Base-by-base conservation (phyloP, 129 eudicot species). In the Scalesia atractyloides region DNA sequence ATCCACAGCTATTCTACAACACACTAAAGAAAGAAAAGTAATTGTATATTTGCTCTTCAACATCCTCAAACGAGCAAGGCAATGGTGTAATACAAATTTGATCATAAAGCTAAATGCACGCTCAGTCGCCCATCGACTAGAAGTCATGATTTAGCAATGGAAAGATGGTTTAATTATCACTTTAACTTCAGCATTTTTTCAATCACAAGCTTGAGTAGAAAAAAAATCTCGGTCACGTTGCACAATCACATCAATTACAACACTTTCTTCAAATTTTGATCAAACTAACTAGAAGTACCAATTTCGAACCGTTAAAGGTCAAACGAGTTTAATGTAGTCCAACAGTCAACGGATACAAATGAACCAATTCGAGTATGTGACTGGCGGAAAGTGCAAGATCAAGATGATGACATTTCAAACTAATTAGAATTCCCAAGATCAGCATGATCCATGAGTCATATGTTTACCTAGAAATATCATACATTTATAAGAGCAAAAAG, bases 311-410 rank as follows among this genome's bases (percentile, higher is more conserved):
- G 20, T 54, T 18, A 8, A 11, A 33, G 11, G 3, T 19, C 4
- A 3, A 10, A 58, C 30, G 64, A 18, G 30, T 54, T 56, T 56
- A 2, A 57, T 57, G 22, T 57, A 19, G 5, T 18, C 61, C 1
- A 4, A 8, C 5, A 56, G 34, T 56, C 34, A 2, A 57, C 11
- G 15, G 1, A 19, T 18, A 54, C 13, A 54, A 1, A 22, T 11
- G 63, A 56, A 20, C 63, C 63, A 20, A 56, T 20, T 56, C 63
- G 62, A 57, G 16, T 57, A 57, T 20, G 63, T 22, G 24, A 54
- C 14, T 54, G 30, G 9, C 19, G 20, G 13, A 56, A 54, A 9
- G 30, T 56, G 34, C 59, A 52, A 52, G 7, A 17, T 7, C 10
- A 41, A 52, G 2, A 52, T 3, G 9, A 22, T 52, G 24, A 15